Conservation (phyloP, 768 basidiomycete genomes). For the Lentinula aciculospora region DNA sequence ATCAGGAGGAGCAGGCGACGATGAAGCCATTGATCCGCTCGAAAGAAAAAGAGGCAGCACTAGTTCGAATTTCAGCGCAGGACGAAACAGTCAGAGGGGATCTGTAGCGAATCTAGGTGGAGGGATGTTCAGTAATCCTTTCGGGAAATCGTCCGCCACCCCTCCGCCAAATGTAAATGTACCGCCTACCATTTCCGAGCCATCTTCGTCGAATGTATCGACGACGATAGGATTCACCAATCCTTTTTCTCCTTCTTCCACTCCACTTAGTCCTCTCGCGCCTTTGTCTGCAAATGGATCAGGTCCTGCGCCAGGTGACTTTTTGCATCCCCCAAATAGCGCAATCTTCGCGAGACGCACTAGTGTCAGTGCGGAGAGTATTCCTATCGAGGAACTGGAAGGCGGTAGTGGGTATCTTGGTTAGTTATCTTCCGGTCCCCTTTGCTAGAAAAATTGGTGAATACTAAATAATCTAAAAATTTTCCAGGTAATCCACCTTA, state of each 20-base stretch:
- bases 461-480: background rate
- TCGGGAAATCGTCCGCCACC: slow-evolving; percentile 72
- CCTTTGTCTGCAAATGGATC: slow-evolving; percentile 14
- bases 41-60: background rate
- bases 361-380: slow-evolving; percentile 94
- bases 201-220: slow-evolving; percentile 55
- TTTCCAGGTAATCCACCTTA: slow-evolving; percentile 31
- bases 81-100: background rate
- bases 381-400: slow-evolving; percentile 64
- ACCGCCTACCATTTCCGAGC: slow-evolving; percentile 50
- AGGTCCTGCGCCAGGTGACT: slow-evolving; percentile 47
- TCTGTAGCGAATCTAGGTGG: background rate
- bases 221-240: slow-evolving; percentile 52
- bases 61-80: background rate
- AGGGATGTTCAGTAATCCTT: background rate
- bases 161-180: slow-evolving; percentile 43
- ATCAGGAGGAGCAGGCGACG: background rate
- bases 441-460: too few relatives aligned
- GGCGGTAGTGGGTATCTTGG: slow-evolving; percentile 12
- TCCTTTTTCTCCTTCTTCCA: slow-evolving; percentile 43
- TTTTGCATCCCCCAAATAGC: slow-evolving; percentile 66
- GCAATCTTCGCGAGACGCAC: slow-evolving; percentile 86
- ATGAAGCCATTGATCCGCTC: background rate
- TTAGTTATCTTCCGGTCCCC: background rate
- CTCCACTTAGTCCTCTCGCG: slow-evolving; percentile 26